A percentile compares a stretch with the other conserved stretches of the same genome.
These are phyloP conservation scores for Lathyrus aphaca DNA, from an alignment of 306 rosid genomes.

Conservation along the genomic window DNA sequence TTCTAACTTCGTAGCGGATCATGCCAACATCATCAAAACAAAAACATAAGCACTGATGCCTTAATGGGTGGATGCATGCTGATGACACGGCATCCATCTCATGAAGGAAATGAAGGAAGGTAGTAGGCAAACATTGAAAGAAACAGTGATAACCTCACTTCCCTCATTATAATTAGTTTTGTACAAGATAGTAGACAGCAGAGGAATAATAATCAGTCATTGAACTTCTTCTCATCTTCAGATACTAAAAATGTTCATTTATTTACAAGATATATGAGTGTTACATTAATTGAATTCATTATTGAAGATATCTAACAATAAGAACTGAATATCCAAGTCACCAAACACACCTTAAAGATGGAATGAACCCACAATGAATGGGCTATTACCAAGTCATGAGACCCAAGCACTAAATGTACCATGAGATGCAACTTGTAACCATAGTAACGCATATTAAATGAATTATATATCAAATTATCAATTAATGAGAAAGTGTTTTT, in stretches of 20 bases:
- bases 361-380: conserved; percentile 16
- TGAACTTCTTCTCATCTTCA: neutral
- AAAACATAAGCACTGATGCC: too few relatives aligned
- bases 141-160: neutral
- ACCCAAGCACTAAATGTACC: conserved; percentile 20
- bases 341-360: conserved; percentile 9
- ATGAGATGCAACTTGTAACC: neutral
- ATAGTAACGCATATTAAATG: conserved; percentile 1
- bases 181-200: conserved; percentile 7
- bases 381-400: conserved; percentile 13
- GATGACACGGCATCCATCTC: too few relatives aligned
- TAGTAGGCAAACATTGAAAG: conserved; percentile 11
- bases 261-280: conserved; percentile 6
- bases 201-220: conserved; percentile 22
- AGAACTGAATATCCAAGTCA: conserved; percentile 3
- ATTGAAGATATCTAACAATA: conserved; percentile 8
- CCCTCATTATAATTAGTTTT: conserved; percentile 11
- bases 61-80: too few relatives aligned
- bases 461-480: neutral
- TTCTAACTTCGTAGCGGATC: conserved; percentile 1
- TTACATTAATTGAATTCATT: conserved; percentile 15
- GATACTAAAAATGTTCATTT: conserved; percentile 14
- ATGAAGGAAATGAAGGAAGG: neutral
- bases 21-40: neutral
- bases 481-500: neutral